A percentile compares a stretch with the other conserved stretches of the same genome.
Evolutionary conservation across 192 early-diverging fungal species (phyloP).

Genomic region (Borealophlyctis nickersoniae): DNA sequence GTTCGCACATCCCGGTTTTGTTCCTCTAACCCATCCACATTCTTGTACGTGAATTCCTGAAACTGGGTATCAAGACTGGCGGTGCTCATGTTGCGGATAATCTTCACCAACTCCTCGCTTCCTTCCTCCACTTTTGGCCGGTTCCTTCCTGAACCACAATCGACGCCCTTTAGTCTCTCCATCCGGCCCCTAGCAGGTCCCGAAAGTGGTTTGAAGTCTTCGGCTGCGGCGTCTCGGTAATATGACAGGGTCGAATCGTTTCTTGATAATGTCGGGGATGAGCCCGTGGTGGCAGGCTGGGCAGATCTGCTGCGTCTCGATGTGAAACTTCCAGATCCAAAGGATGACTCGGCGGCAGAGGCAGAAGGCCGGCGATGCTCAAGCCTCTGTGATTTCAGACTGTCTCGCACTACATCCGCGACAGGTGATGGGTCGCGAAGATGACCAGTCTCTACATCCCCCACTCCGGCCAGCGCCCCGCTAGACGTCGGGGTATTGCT

Average conservation of each 20-base stretch:
- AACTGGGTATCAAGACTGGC: conserved; percentile 31
- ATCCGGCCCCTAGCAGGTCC: neutral
- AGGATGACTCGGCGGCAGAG: too few relatives aligned
- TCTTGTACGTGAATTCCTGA: conserved; percentile 50
- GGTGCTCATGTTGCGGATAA: neutral
- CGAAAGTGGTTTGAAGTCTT: too few relatives aligned
- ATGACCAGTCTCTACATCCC: too few relatives aligned
- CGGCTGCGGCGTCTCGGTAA: conserved; percentile 23
- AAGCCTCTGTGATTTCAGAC: too few relatives aligned
- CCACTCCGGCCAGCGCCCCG: too few relatives aligned
- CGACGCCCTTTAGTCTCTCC: neutral
- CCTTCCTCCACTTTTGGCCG: neutral
- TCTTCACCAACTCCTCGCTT: neutral
- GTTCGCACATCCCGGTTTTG: conserved; percentile 20
- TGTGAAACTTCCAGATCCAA: too few relatives aligned
- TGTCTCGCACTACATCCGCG: too few relatives aligned
- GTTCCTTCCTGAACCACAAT: neutral
- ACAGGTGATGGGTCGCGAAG: too few relatives aligned
- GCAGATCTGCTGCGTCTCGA: neutral
- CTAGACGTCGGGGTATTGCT: too few relatives aligned
- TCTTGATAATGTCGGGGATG: too few relatives aligned
- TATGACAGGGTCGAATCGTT: conserved; percentile 12
- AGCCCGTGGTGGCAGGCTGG: neutral
- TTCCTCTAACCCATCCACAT: conserved; percentile 42
- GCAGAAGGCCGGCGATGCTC: too few relatives aligned